Evolutionary conservation across 1,284 basidiomycete species (phyloP).

Genomic region (Bondarzewia mesenterica): DNA sequence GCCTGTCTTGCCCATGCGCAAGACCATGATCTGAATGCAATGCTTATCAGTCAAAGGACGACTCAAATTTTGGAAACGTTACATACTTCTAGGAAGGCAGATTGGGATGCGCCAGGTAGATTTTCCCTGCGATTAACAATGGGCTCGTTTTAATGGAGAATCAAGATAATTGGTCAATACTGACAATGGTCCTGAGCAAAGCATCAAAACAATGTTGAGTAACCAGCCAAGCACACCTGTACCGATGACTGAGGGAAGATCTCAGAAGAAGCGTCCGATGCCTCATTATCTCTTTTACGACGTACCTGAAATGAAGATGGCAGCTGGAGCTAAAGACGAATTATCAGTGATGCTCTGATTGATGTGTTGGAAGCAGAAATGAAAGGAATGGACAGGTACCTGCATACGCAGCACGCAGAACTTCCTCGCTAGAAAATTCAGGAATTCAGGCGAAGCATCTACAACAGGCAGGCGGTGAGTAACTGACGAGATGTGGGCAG

Average conservation of each 20-base stretch:
- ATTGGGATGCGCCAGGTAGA: slow-evolving; percentile 57
- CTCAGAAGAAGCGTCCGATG: too few species aligned
- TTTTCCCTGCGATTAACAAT: slow-evolving; percentile 45
- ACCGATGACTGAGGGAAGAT: slow-evolving; percentile 79
- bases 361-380: too few species aligned
- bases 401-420: slow-evolving; percentile 81
- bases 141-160: too few species aligned
- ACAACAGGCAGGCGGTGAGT: background rate
- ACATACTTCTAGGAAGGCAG: slow-evolving; percentile 66
- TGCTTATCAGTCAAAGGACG: background rate
- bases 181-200: slow-evolving; percentile 69
- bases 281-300: too few species aligned
- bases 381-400: too few species aligned
- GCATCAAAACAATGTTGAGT: slow-evolving; percentile 75
- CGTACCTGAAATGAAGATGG: slow-evolving; percentile 78
- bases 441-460: too few species aligned
- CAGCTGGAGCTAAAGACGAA: slow-evolving; percentile 66
- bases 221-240: slow-evolving; percentile 82
- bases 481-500: slow-evolving; percentile 81
- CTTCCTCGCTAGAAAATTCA: slow-evolving; percentile 60
- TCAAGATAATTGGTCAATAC: too few species aligned
- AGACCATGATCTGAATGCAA: slow-evolving; percentile 67
- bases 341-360: too few species aligned
- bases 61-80: slow-evolving; percentile 10
- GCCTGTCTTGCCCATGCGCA: slow-evolving; percentile 65